Conservation (phyloP, 2,329 filamentous ascomycete genomes). For the Cladophialophora bantiana region DNA sequence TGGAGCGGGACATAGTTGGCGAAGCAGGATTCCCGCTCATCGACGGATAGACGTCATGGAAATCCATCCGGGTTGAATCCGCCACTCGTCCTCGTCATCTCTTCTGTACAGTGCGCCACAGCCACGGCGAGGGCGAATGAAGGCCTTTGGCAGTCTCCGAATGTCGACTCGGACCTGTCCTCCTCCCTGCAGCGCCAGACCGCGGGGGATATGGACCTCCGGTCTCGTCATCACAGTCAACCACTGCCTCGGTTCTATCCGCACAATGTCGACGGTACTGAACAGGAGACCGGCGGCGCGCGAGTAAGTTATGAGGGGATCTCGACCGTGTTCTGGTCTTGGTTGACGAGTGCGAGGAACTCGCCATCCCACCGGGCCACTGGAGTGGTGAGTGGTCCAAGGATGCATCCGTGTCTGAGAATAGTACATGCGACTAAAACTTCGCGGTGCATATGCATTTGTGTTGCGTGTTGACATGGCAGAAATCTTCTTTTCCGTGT, state of each 20-base stretch:
- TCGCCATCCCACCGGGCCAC: background rate
- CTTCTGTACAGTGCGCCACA: background rate
- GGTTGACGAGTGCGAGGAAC: background rate
- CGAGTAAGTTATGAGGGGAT: background rate
- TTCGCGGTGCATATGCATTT: too few relatives aligned
- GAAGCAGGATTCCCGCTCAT: background rate
- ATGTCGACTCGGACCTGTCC: background rate
- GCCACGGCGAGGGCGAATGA: background rate
- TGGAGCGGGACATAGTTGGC: background rate
- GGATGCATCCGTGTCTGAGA: too few relatives aligned
- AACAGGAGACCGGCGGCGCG: background rate
- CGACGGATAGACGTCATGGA: background rate
- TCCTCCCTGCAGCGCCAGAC: background rate
- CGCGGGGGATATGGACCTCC: background rate
- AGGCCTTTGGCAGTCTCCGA: background rate
- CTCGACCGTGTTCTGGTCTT: background rate
- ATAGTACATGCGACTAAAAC: too few relatives aligned
- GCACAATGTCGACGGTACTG: conserved; percentile 4
- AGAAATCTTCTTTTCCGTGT: background rate
- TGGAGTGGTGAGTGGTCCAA: background rate
- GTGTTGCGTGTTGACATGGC: background rate
- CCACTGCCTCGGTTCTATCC: background rate
- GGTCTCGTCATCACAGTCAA: background rate
- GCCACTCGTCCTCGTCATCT: background rate
- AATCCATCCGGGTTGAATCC: conserved; percentile 3